Percentiles rank a stretch among this genome's conserved stretches.
Evolutionary conservation across 208 protist genomes (phyloP).

Genomic region (Kentomonas sorsogonicus): DNA sequence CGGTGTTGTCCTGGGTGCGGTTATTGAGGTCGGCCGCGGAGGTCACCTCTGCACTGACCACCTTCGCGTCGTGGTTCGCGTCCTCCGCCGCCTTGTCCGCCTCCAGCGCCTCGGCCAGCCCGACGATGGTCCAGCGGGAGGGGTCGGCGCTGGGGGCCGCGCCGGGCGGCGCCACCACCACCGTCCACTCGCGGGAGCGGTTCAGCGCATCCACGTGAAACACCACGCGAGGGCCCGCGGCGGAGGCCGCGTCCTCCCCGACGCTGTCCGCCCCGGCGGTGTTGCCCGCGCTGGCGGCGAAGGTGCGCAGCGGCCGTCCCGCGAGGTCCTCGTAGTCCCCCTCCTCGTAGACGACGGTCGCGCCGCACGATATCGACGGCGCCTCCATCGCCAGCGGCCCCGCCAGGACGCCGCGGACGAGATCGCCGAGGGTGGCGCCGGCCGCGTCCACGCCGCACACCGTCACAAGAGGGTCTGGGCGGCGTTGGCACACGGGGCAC

Average conservation of each 20-base stretch:
- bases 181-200: constrained; percentile 54
- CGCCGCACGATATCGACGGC: constrained; percentile 36
- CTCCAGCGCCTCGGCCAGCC: constrained; percentile 14
- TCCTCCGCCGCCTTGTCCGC: constrained; percentile 15
- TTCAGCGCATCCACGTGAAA: constrained; percentile 58
- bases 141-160: neutral
- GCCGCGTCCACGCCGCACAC: constrained; percentile 15
- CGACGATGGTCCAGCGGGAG: constrained; percentile 10
- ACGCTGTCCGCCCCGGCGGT: neutral
- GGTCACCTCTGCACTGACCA: too few species aligned
- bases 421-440: constrained; percentile 29
- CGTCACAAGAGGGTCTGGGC: constrained; percentile 26
- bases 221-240: constrained; percentile 18
- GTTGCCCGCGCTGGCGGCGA: constrained; percentile 5
- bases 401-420: constrained; percentile 38
- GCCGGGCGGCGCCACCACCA: constrained; percentile 50
- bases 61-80: too few species aligned
- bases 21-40: too few species aligned
- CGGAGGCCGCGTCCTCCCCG: neutral
- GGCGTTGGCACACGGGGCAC: constrained; percentile 63
- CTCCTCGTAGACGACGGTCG: constrained; percentile 65
- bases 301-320: constrained; percentile 15
- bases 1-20: too few species aligned
- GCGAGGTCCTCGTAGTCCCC: constrained; percentile 69
- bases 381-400: constrained; percentile 25